Base-by-base conservation (phyloP, 2,329 filamentous ascomycete species). In the Aspergillus latus region DNA sequence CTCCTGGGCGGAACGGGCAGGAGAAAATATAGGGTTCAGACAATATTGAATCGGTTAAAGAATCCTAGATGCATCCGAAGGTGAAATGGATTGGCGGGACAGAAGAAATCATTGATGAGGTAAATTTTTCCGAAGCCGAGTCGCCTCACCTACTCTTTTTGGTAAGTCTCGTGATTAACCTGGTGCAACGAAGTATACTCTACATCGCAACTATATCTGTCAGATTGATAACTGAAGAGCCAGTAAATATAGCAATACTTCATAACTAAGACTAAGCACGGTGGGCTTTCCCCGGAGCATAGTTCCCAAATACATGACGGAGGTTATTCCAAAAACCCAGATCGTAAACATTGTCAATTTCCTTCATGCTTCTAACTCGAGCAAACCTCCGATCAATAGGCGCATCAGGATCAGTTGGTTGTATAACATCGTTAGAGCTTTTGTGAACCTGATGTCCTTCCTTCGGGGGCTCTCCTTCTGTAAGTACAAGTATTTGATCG, bases 301-400 rank as follows among this genome's bases (percentile, higher is more conserved):
- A 52, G 8, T 69, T 43, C 21, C 65, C 64, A 37, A 73, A 54
- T n/a, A 68, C 79, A 67, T 94, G 89, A 5, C 77, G 72, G 26
- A 96, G 66, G 69, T 96, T 96, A 56, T 86, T 82, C 83, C 83
- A 85, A 57, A 93, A 86, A 0, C 92, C 92, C 52, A 94, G 70
- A 67, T 96, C 92, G 67, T 96, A 96, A 29, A 96, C 74, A 70
- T 96, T 96, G 59, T 92, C 89, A 2, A 96, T 80, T 49, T 92
- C 84, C 11, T 77, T 79, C 64, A 95, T 72, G 55, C 77, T 82
- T 78, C 82, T 87, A 1, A 93, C 84, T 11, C 81, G 83, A 67
- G 84, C 81, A 88, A 93, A 97, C 55, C 86, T 75, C 21, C 68
- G 39, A 68, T 78, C 61, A 68, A 88, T 2, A 76, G 83, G 45